phyloP scores from a whole-genome alignment of 495 filamentous ascomycete genomes.

The Amniculicola lignicola region DNA sequence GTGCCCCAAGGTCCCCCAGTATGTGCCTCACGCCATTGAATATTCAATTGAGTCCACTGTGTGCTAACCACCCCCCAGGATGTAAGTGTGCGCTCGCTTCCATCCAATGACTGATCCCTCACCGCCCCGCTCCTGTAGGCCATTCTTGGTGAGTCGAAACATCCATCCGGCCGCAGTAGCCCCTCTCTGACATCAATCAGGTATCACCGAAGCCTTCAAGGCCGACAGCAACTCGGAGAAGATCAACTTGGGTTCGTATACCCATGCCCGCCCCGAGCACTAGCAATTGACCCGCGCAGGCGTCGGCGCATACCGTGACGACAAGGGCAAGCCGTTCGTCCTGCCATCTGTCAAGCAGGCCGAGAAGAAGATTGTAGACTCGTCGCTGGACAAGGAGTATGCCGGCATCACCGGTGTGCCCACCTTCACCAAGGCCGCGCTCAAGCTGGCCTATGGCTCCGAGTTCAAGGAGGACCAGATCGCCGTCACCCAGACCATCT shows the following conservation, averaged over 20 bases:
- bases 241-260: conserved; percentile 97
- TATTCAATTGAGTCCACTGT: conserved; percentile 6
- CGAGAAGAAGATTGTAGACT: conserved; percentile 78
- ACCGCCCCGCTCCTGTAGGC: conserved; percentile 51
- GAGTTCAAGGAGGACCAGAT: conserved; percentile 74
- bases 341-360: conserved; percentile 88
- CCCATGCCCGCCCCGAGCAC: conserved; percentile 34
- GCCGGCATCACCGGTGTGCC: conserved; percentile 95
- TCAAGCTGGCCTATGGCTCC: conserved; percentile 82
- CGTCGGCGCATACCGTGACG: conserved; percentile 83
- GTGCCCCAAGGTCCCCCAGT: conserved; percentile 92
- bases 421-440: conserved; percentile 87
- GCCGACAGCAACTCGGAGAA: conserved; percentile 86
- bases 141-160: conserved; percentile 61
- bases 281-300: conserved; percentile 45
- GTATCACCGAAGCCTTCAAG: conserved; percentile 99
- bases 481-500: conserved; percentile 96
- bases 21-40: conserved; percentile 44
- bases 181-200: conserved; percentile 36
- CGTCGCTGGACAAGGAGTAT: conserved; percentile 90
- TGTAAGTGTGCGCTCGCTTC: conserved; percentile 33
- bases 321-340: conserved; percentile 95
- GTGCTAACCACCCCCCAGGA: conserved; percentile 36
- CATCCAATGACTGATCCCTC: not conserved
- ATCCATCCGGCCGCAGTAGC: not conserved